Base-by-base conservation (phyloP, 495 filamentous ascomycete species). In the Aspergillus taichungensis region DNA sequence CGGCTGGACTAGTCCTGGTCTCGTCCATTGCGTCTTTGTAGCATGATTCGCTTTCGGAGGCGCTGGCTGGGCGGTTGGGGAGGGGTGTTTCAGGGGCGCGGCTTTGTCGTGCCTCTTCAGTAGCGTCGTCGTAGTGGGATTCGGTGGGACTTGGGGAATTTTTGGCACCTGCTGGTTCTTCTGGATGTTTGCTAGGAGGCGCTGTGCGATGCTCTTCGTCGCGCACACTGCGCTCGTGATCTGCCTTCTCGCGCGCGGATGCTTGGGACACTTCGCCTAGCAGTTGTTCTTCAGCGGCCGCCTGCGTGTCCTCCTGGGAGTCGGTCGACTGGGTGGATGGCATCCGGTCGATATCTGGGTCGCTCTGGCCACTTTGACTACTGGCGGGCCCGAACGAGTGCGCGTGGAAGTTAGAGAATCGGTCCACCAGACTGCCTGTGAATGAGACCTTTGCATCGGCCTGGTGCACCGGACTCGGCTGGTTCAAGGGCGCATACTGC, bases 391-490 rank as follows among this genome's bases (percentile, higher is more conserved):
- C 53, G 24, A 61, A 61, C 0, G 61, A 65, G 13, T 56, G 49
- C 10, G 61, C 48, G 28, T 60, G 58, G 12, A 64, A 48, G 13
- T 63, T 54, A 1, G 60, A 55, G 8, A 64, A 50, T n/a, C 50
- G 49, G 24, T 60, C 52, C 30, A 58, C 55, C 13, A 67, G 42
- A 50, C 60, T 63, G 24, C 46, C 42, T 4, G 63, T 63, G 34
- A 68, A 61, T 5, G 65, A 62, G 11, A 32, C 30, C 6, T 54
- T 36, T 8, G 45, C 27, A 6, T 29, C 37, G 36, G 1, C 13
- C 34, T 8, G 43, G 28, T 29, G 45, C 28, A 28, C 10, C 13
- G 30, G 13, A 13, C 36, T 42, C 0, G 24, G 7, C 10, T 31
- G 34, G 11, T 35, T 43, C 8, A 40, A 28, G 1, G 50, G 36